Percentiles rank a stretch among this genome's conserved stretches.
Evolutionary conservation across 1,284 basidiomycete genomes (phyloP).

Genomic region (Cutaneotrichosporon cutaneum): DNA sequence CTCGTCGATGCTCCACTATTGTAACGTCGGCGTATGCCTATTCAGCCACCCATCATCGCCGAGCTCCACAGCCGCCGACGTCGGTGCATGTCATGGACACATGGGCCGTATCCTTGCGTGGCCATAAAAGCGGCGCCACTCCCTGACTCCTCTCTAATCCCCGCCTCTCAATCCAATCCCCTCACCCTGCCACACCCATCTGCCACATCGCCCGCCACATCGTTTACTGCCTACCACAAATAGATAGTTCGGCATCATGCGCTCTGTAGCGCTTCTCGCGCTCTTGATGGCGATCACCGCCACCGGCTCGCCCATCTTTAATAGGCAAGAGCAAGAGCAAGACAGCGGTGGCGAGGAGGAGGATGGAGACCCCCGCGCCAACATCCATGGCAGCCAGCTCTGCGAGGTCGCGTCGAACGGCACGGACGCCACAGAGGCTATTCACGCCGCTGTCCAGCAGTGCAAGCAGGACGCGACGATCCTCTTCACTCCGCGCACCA

Average conservation of each 20-base stretch:
- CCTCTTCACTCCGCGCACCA: conserved; percentile 3
- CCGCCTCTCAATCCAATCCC: too few relatives aligned
- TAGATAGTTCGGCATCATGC: not conserved
- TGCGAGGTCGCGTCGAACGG: conserved; percentile 3
- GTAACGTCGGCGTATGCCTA: too few relatives aligned
- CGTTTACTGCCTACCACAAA: too few relatives aligned
- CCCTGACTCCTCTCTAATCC: too few relatives aligned
- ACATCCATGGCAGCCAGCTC: conserved; percentile 1
- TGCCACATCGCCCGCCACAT: too few relatives aligned
- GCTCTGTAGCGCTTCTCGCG: not conserved
- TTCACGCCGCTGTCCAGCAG: not conserved
- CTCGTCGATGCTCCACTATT: not conserved
- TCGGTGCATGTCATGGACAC: too few relatives aligned
- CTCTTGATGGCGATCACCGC: not conserved
- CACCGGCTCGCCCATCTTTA: not conserved
- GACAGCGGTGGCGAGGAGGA: not conserved
- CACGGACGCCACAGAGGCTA: not conserved
- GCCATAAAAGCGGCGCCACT: too few relatives aligned
- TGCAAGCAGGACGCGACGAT: conserved; percentile 7
- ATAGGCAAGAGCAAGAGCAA: not conserved
- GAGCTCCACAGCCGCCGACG: too few relatives aligned
- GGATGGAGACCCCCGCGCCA: conserved; percentile 2
- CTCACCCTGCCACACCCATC: too few relatives aligned
- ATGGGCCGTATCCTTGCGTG: too few relatives aligned
- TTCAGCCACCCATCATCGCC: too few relatives aligned